phyloP scores from a whole-genome alignment of 2,329 filamentous ascomycete species.

The Hypoxylon rubiginosum region DNA sequence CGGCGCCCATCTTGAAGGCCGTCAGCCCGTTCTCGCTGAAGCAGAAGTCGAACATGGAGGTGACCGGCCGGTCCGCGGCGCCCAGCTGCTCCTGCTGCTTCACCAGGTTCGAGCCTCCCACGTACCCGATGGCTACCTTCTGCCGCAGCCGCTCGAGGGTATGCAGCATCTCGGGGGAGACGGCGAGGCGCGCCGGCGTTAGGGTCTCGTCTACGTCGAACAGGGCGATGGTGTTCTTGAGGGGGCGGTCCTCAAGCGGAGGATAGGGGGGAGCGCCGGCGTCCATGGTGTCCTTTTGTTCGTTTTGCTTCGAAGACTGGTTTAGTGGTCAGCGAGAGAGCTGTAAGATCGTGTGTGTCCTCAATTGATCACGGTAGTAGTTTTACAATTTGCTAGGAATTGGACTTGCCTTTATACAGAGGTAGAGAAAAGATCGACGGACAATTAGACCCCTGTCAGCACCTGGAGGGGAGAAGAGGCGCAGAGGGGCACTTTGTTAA shows the following conservation, averaged over 20 bases:
- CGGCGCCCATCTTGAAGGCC: constrained; percentile 84
- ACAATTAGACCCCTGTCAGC: constrained; percentile 14
- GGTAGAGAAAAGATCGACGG: not conserved
- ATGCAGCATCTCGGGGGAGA: constrained; percentile 84
- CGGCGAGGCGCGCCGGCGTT: constrained; percentile 81
- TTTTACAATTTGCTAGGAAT: not conserved
- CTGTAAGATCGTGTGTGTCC: constrained; percentile 7
- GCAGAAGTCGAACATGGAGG: constrained; percentile 94
- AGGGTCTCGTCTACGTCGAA: constrained; percentile 98
- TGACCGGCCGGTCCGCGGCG: constrained; percentile 75
- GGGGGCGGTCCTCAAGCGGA: constrained; percentile 82
- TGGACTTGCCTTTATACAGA: constrained; percentile 2
- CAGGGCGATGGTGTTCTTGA: constrained; percentile 93
- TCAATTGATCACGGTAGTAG: not conserved
- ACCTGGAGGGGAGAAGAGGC: constrained; percentile 34
- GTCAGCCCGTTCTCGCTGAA: constrained; percentile 97
- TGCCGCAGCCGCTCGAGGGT: constrained; percentile 85
- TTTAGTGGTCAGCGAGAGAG: not conserved
- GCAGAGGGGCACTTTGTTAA: constrained; percentile 21
- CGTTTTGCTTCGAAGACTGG: not conserved
- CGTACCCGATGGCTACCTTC: constrained; percentile 90
- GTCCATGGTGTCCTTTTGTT: constrained; percentile 56
- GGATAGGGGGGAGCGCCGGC: constrained; percentile 67
- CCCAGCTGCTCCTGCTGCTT: constrained; percentile 99
- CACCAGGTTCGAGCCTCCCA: constrained; percentile 89